These are phyloP conservation scores for Vaccinium corymbosum DNA, from an alignment of 148 eudicot species.

Conservation along the genomic window DNA sequence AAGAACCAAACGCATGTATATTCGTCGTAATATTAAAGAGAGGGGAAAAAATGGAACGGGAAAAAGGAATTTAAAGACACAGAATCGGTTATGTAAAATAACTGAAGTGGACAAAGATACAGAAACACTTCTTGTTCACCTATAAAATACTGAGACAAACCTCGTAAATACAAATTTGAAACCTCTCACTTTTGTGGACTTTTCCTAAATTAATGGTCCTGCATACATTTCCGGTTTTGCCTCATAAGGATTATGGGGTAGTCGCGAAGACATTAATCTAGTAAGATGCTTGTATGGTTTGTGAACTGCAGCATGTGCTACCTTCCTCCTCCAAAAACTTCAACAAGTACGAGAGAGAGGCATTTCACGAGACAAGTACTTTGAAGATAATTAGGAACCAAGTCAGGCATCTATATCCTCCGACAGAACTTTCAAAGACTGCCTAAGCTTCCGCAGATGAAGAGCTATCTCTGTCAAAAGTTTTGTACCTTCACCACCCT, in stretches of 20 bases:
- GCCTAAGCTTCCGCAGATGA: conserved; percentile 50
- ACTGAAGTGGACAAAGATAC: background rate
- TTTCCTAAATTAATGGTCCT: background rate
- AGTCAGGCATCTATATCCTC: conserved; percentile 29
- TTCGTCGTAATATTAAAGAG: background rate
- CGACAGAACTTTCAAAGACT: conserved; percentile 16
- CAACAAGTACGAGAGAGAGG: background rate
- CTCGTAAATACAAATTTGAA: background rate
- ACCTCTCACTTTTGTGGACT: background rate
- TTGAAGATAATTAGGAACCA: conserved; percentile 4
- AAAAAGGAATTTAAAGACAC: conserved; percentile 5
- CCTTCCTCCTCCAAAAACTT: background rate
- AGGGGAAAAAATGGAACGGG: background rate
- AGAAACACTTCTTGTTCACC: background rate
- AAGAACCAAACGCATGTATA: background rate
- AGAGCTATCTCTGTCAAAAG: conserved; percentile 57
- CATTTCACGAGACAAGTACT: background rate
- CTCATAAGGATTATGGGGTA: background rate
- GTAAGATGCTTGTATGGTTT: background rate
- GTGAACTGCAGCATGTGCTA: background rate
- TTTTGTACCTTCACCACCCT: conserved; percentile 57
- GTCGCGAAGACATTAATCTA: background rate
- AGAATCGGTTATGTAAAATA: background rate
- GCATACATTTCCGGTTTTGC: background rate
- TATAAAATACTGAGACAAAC: background rate